Conservation (phyloP, 2,329 filamentous ascomycete genomes). For the Fusarium veterinarium region DNA sequence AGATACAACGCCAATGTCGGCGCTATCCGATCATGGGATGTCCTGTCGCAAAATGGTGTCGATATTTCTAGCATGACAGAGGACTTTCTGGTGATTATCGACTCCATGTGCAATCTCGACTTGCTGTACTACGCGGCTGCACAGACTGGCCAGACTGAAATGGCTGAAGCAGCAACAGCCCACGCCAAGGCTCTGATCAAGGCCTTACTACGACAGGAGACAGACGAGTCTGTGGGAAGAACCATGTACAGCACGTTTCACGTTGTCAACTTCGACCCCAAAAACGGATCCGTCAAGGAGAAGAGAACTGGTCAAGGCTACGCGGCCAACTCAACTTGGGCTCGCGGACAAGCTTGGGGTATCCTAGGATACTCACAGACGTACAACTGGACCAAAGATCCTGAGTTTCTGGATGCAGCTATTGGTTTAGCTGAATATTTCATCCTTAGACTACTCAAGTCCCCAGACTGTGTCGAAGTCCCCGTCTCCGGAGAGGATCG, state of each 20-base stretch:
- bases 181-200: conserved; percentile 56
- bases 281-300: conserved; percentile 55
- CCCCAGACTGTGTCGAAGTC: conserved; percentile 46
- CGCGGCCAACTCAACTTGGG: conserved; percentile 60
- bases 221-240: conserved; percentile 6
- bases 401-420: conserved; percentile 57
- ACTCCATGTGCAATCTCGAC: conserved; percentile 56
- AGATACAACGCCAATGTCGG: conserved; percentile 57
- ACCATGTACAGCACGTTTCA: conserved; percentile 55
- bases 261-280: conserved; percentile 61
- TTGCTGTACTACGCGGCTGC: conserved; percentile 52
- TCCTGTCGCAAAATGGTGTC: conserved; percentile 46
- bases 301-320: conserved; percentile 62
- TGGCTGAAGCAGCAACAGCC: conserved; percentile 46
- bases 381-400: conserved; percentile 60
- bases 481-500: conserved; percentile 15
- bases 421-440: conserved; percentile 63
- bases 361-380: conserved; percentile 63
- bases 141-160: conserved; percentile 42
- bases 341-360: conserved; percentile 63
- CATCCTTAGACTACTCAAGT: conserved; percentile 52
- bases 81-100: conserved; percentile 57
- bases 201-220: conserved; percentile 55
- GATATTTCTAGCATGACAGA: conserved; percentile 46
- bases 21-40: conserved; percentile 63